Evolutionary conservation across 176 grass and related monocot species (phyloP).

Genomic region (Bromus sterilis): DNA sequence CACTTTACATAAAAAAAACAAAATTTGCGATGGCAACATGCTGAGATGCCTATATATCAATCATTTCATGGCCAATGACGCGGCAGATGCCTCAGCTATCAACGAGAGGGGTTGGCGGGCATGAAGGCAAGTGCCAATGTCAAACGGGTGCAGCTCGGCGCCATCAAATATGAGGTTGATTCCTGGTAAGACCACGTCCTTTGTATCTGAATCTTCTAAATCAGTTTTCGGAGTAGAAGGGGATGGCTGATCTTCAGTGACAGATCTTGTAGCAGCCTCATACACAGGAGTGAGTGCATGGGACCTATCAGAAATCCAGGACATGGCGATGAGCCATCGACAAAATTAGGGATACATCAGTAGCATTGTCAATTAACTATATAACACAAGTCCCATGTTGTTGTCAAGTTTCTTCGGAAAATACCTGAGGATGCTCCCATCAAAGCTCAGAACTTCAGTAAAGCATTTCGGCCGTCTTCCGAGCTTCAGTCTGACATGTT

Average conservation of each 20-base stretch:
- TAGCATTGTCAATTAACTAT: neutral
- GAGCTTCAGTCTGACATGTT: conserved; percentile 50
- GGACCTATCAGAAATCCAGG: conserved; percentile 30
- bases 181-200: conserved; percentile 76
- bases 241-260: conserved; percentile 54
- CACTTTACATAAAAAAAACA: neutral
- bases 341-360: neutral
- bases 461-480: conserved; percentile 47
- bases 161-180: conserved; percentile 95
- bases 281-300: conserved; percentile 68
- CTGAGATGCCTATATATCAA: neutral
- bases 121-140: conserved; percentile 83
- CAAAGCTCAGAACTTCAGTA: conserved; percentile 89
- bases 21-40: neutral
- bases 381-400: neutral
- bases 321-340: neutral
- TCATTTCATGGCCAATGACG: conserved; percentile 54
- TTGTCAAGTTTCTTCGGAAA: neutral
- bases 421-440: conserved; percentile 88
- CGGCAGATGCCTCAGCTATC: conserved; percentile 66
- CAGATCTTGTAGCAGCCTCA: conserved; percentile 52
- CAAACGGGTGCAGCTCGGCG: conserved; percentile 60
- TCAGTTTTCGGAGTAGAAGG: conserved; percentile 37
- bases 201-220: conserved; percentile 62
- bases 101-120: conserved; percentile 70